Conservation (phyloP, 2,329 filamentous ascomycete species). For the Remersonia thermophila region DNA sequence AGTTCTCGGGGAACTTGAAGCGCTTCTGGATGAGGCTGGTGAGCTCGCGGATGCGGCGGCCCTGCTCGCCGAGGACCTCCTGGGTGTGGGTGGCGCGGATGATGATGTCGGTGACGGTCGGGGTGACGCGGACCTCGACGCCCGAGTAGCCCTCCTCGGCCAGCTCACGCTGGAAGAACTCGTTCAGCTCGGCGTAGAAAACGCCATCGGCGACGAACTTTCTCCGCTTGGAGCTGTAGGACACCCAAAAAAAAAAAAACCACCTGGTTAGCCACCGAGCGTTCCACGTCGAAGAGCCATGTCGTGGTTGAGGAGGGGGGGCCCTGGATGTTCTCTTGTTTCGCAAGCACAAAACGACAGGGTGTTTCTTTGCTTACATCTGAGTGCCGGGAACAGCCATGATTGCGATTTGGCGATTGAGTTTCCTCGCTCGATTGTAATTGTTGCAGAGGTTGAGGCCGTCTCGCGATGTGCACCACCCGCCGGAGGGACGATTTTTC, state of each 20-base stretch:
- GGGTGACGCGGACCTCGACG: constrained; percentile 99
- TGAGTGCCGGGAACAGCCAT: constrained; percentile 51
- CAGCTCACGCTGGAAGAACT: constrained; percentile 99
- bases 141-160: constrained; percentile 99
- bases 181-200: constrained; percentile 99
- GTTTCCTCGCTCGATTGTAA: constrained; percentile 22
- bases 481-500: constrained; percentile 14
- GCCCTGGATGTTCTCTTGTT: too few relatives aligned
- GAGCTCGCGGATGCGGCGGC: constrained; percentile 98
- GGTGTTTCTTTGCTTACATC: constrained; percentile 36
- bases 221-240: constrained; percentile 70
- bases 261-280: too few relatives aligned
- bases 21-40: constrained; percentile 99
- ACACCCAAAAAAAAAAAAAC: constrained; percentile 6
- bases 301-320: too few relatives aligned
- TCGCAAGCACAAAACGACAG: not conserved
- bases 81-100: constrained; percentile 99
- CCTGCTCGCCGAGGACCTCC: constrained; percentile 99
- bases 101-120: constrained; percentile 99
- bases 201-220: constrained; percentile 97
- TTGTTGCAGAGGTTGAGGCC: constrained; percentile 26
- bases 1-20: constrained; percentile 99
- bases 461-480: constrained; percentile 16
- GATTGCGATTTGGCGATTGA: constrained; percentile 29
- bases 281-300: too few relatives aligned